Evolutionary conservation across 352 stramenopile genomes (phyloP), one percentile per base, ranked within the genome.

Genomic region (Blastocystis sp.): DNA sequence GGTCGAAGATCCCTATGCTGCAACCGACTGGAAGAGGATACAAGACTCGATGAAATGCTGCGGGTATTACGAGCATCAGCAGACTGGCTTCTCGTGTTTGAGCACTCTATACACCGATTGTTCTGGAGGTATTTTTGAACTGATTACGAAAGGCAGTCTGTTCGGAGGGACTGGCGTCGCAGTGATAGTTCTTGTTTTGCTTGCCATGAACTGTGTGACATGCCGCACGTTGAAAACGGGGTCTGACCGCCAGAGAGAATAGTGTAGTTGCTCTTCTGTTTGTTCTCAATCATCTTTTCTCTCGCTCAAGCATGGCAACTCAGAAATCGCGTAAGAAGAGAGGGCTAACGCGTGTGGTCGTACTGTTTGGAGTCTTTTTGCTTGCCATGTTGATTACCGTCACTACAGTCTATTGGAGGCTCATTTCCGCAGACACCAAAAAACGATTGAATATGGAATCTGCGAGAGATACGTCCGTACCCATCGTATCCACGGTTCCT

Each of bases 131-230:
- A 43, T 81, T 53, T 64, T 81, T 17, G 45, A 41, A 23, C 5
- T 48, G 11, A 19, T 81, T 0, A 60, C 19, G 2, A 65, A 81
- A 9, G 64, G 66, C 48, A 65, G 38, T 65, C 19, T 81, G 48
- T 14, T 11, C 4, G 56, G 10, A 19, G 28, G 19, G 19, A 81
- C 66, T 60, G 10, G 38, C 14, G 43, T 64, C 21, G n/a, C 66
- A 9, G 48, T 81, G 0, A 21, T 41, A 11, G 41, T 38, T 2
- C 9, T 81, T 21, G 41, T 81, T 38, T 21, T 81, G n/a, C 43
- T 81, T 41, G 28, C 66, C n/a, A 7, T 81, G 21, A 81, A 81
- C 71, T 64, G 38, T 81, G 71, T 19, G n/a, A 81, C 48, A 40
- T 81, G 71, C 23, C 2, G 38, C 21, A 64, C 2, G 28, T 21